Evolutionary conservation across 192 early-diverging fungal species (phyloP), one percentile per base, ranked within the genome.

Genomic region (Coemansia sp.): DNA sequence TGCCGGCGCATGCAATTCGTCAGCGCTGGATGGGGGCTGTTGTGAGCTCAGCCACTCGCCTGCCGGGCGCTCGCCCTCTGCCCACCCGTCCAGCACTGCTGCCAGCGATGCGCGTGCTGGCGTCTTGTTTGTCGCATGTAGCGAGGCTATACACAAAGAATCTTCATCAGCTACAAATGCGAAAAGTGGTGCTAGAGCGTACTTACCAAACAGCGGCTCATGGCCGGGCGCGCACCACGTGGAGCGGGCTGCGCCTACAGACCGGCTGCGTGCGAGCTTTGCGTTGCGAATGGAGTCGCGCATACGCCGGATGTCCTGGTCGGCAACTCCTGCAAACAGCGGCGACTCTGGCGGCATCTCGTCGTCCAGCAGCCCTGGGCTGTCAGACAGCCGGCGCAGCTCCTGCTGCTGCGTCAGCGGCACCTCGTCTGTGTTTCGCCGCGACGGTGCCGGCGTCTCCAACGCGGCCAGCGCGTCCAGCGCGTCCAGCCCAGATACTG

Each of bases 321-420:
- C 35, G 12, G 50, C 36, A 6, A 57, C 40, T 0, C 50, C 20
- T 0, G 38, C 53, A 37, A 68, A 68, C 36, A 68, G 58, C 51
- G 71, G 71, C 41, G 71, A 63, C 20, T 53, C 46, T 5, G 71
- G 65, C 44, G 65, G 71, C 71, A 63, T 62, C 38, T 73, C 63
- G 0, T 33, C 60, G 21, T 65, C 41, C 30, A 68, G 18, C 36
- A 50, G 37, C 44, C 18, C 19, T 2, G 48, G 50, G 16, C 44
- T 46, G 19, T 18, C 44, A 13, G 39, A 41, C 33, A 53, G 28
- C 16, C 38, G 53, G 20, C 52, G 63, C 40, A 62, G 47, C 20
- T 53, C 48, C 48, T 61, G 46, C 52, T 62, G 50, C 26, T 46
- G 45, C 28, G 47, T 55, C 40, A 59, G 50, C 11, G 53, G 21